Evolutionary conservation across 345 rosid genomes (phyloP).

Genomic region (Lumnitzera racemosa): DNA sequence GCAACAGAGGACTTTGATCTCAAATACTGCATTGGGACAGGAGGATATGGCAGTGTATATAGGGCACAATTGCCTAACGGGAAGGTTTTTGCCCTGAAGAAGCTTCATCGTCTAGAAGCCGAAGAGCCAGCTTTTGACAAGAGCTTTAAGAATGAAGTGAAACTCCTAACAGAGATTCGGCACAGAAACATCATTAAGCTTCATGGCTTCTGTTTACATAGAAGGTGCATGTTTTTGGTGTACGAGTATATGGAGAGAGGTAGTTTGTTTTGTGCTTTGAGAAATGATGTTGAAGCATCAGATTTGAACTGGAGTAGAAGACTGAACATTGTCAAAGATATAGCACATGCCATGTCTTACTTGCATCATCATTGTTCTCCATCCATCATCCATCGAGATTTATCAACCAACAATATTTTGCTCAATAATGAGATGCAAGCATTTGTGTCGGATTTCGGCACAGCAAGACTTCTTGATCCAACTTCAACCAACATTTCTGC

Average conservation of each 20-base stretch:
- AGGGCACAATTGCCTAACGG: slow-evolving; percentile 9
- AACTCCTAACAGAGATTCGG: neutral
- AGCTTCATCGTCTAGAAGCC: slow-evolving; percentile 1
- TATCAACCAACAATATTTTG: slow-evolving; percentile 19
- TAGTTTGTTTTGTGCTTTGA: neutral
- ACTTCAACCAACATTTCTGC: slow-evolving; percentile 8
- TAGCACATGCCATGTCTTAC: slow-evolving; percentile 12
- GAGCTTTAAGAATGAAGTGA: slow-evolving; percentile 8
- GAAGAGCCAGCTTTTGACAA: neutral
- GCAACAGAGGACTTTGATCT: slow-evolving; percentile 16
- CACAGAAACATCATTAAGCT: slow-evolving; percentile 11
- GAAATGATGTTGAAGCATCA: slow-evolving; percentile 2
- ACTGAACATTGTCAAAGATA: slow-evolving; percentile 5
- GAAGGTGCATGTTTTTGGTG: neutral
- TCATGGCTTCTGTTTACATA: neutral
- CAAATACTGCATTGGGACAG: slow-evolving; percentile 21
- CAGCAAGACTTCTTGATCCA: slow-evolving; percentile 1
- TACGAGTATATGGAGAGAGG: slow-evolving; percentile 13
- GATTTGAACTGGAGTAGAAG: slow-evolving; percentile 7
- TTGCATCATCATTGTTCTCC: slow-evolving; percentile 9
- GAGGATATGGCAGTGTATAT: slow-evolving; percentile 21
- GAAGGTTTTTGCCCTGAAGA: slow-evolving; percentile 13
- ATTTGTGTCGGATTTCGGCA: slow-evolving; percentile 16
- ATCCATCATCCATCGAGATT: slow-evolving; percentile 17
- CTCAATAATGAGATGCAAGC: slow-evolving; percentile 8